Evolutionary conservation across 1,284 basidiomycete species (phyloP).

Genomic region (Porogramme epimiltina): DNA sequence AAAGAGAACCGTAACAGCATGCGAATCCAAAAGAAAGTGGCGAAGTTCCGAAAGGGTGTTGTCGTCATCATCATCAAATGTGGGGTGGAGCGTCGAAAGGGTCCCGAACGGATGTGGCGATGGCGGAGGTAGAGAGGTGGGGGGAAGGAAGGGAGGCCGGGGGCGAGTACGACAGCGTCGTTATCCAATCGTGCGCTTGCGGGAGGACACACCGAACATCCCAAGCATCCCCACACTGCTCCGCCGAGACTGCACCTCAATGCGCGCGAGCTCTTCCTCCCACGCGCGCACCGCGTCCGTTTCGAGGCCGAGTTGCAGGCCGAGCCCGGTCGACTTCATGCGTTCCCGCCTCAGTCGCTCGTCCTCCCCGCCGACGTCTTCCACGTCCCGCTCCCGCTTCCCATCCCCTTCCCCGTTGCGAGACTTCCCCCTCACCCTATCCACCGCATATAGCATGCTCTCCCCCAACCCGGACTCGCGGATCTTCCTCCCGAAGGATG

Average conservation of each 20-base stretch:
- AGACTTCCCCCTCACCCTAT: slow-evolving; percentile 18
- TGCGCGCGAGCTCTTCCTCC: slow-evolving; percentile 75
- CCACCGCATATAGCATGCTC: slow-evolving; percentile 20
- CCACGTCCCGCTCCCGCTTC: slow-evolving; percentile 18
- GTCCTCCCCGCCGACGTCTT: slow-evolving; percentile 16
- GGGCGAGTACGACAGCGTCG: not conserved
- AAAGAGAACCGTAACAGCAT: not conserved
- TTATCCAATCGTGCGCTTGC: slow-evolving; percentile 39
- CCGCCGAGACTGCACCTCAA: slow-evolving; percentile 64
- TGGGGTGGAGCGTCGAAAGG: not conserved
- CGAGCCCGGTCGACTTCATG: slow-evolving; percentile 14
- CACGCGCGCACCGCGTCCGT: slow-evolving; percentile 58
- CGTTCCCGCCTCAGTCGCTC: slow-evolving; percentile 19
- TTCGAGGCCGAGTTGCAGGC: slow-evolving; percentile 21
- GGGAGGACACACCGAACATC: slow-evolving; percentile 37
- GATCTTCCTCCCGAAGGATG: slow-evolving; percentile 9
- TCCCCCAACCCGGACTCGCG: slow-evolving; percentile 22
- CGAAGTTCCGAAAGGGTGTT: not conserved
- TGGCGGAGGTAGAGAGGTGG: not conserved
- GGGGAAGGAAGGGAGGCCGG: not conserved
- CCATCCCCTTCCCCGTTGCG: slow-evolving; percentile 16
- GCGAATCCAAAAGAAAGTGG: not conserved
- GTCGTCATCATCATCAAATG: not conserved
- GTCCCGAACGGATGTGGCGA: not conserved
- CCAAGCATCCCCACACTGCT: slow-evolving; percentile 61